A percentile compares a stretch with the other conserved stretches of the same genome.
phyloP scores from a whole-genome alignment of 257 asterid species.

The Echites panduratus region DNA sequence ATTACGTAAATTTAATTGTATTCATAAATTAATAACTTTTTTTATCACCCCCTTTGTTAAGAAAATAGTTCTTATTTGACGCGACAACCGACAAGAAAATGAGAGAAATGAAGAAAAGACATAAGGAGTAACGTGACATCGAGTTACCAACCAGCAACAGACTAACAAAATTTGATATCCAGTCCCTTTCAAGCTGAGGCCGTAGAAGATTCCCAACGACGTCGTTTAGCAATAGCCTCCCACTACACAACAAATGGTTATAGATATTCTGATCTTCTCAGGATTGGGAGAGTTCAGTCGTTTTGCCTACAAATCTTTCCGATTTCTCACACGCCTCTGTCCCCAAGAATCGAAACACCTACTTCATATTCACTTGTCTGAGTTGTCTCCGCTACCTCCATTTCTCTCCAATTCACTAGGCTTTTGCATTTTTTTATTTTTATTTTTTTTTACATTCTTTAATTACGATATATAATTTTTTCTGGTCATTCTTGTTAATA shows the following conservation, averaged over 20 bases:
- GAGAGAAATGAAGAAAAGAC: too few relatives aligned
- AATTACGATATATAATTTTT: too few relatives aligned
- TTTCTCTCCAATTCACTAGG: not conserved
- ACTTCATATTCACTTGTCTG: not conserved
- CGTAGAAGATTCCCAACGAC: not conserved
- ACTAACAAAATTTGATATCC: not conserved
- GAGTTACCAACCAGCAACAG: not conserved
- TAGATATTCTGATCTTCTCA: not conserved
- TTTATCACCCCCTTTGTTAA: too few relatives aligned
- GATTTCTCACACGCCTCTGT: slow-evolving; percentile 2
- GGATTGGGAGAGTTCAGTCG: not conserved
- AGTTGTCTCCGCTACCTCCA: not conserved
- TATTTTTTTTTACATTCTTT: not conserved
- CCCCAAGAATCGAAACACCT: slow-evolving; percentile 4
- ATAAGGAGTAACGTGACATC: too few relatives aligned
- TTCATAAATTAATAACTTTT: too few relatives aligned
- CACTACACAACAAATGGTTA: not conserved
- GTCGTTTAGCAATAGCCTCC: not conserved
- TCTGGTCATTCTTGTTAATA: not conserved
- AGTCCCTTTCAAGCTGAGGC: not conserved
- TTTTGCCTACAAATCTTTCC: not conserved
- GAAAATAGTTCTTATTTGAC: too few relatives aligned
- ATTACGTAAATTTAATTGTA: too few relatives aligned
- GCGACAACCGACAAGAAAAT: too few relatives aligned
- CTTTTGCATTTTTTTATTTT: too few relatives aligned